These are phyloP conservation scores for Fusarium globosum DNA, from an alignment of 2,329 filamentous ascomycete genomes.

Conservation along the genomic window DNA sequence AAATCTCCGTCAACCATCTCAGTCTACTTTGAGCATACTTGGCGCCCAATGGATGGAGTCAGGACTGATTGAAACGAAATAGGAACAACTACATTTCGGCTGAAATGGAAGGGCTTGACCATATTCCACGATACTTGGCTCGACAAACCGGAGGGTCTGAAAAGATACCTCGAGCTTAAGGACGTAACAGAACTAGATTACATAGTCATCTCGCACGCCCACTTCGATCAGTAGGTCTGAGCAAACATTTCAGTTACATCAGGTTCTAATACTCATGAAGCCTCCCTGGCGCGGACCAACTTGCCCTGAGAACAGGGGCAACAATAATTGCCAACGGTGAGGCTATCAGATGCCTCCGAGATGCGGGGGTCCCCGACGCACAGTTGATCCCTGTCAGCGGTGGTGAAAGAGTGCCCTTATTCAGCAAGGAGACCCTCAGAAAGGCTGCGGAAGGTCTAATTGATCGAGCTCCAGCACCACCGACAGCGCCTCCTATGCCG, in stretches of 20 bases:
- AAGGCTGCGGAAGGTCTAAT: not conserved
- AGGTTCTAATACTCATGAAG: not conserved
- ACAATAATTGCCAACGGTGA: not conserved
- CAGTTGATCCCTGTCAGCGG: not conserved
- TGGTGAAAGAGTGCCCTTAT: not conserved
- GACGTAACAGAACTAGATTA: not conserved
- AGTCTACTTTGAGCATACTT: accelerated
- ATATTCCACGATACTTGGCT: not conserved
- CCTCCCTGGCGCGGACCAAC: not conserved
- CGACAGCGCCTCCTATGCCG: not conserved
- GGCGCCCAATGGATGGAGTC: accelerated
- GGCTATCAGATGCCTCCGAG: not conserved
- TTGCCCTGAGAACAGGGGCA: not conserved
- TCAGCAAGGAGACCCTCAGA: not conserved
- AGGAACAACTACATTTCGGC: not conserved
- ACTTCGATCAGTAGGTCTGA: not conserved
- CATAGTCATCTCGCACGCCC: not conserved
- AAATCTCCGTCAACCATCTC: not conserved
- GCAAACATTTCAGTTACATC: not conserved
- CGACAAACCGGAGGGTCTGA: not conserved
- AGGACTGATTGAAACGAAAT: not conserved
- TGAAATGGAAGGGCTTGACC: not conserved
- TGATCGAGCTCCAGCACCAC: not conserved
- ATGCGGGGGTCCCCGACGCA: not conserved
- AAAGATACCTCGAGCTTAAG: not conserved